Evolutionary conservation across 1,284 basidiomycete genomes (phyloP).

Genomic region (Rhodotorula sp.): DNA sequence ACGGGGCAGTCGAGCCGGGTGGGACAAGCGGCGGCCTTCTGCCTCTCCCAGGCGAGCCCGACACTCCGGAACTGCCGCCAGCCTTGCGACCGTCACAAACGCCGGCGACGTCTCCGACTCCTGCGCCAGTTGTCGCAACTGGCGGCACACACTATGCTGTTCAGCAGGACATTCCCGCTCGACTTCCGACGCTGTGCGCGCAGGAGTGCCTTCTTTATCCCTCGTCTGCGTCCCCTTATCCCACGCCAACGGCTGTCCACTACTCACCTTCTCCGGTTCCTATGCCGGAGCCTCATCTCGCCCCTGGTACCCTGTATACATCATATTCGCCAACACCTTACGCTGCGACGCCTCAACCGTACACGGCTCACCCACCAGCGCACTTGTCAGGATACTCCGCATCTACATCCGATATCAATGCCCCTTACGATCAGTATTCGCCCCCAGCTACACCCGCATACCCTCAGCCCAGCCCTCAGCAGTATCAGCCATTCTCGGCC

Average conservation of each 20-base stretch:
- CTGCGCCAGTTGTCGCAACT: background rate
- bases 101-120: background rate
- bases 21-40: background rate
- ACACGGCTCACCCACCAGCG: background rate
- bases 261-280: background rate
- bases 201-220: background rate
- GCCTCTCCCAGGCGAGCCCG: slow-evolving; percentile 31
- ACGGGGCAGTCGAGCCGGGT: too few species aligned
- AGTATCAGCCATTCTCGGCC: background rate
- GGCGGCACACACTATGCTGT: too few species aligned
- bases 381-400: background rate
- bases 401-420: too few species aligned
- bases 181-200: background rate
- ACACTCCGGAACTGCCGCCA: slow-evolving; percentile 7
- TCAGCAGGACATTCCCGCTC: background rate
- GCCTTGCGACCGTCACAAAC: slow-evolving; percentile 9
- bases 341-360: background rate
- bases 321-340: background rate
- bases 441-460: too few species aligned
- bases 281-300: background rate
- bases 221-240: too few species aligned
- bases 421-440: too few species aligned
- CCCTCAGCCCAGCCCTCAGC: background rate
- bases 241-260: background rate
- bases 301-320: background rate